Base-by-base conservation (phyloP, 2,329 filamentous ascomycete species). In the Phialocephala subalpina region DNA sequence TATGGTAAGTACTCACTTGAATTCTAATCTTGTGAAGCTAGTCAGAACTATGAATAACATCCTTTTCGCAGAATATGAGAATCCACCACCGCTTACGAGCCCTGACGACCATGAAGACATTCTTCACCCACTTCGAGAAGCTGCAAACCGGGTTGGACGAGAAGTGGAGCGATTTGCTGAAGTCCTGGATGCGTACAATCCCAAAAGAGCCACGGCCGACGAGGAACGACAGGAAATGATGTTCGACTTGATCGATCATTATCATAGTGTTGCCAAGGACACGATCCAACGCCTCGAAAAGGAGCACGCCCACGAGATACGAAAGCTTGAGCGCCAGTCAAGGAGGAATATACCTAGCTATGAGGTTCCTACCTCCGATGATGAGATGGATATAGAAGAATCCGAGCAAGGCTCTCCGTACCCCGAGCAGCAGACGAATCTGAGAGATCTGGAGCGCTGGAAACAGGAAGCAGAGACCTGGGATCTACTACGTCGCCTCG, bases 161-260 rank as follows among this genome's bases (percentile, higher is more conserved):
- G 93, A 97, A 78, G 92, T 97, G 66, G 93, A 97, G 80, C 86
- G 88, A 53, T 97, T 97, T 76, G 94, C 94, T 42, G 90, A 92
- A 75, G 87, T 88, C 60, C 85, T 97, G 25, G 94, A 97, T 79
- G 86, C 88, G 62, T 95, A 94, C 78, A 85, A 82, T 79, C 89
- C 74, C 72, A 84, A 77, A 73, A 82, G 73, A 74, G 81, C 71
- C 79, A 83, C 70, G 75, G 81, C 67, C 69, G 79, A 69, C 58
- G 77, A 83, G 35, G 87, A 91, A 65, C 84, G 86, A 75, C 87
- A 87, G 75, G 84, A 86, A 56, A 86, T 89, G 67, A 86, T 92
- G n/a, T 84, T 92, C 72, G 85, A 88, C 59, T 83, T 97, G 3
- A 84, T 91, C 64, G 84, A 88, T 66, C 82, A 82, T 71, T 95